Conservation (phyloP, 148 eudicot genomes). For the Nyssa sinensis region DNA sequence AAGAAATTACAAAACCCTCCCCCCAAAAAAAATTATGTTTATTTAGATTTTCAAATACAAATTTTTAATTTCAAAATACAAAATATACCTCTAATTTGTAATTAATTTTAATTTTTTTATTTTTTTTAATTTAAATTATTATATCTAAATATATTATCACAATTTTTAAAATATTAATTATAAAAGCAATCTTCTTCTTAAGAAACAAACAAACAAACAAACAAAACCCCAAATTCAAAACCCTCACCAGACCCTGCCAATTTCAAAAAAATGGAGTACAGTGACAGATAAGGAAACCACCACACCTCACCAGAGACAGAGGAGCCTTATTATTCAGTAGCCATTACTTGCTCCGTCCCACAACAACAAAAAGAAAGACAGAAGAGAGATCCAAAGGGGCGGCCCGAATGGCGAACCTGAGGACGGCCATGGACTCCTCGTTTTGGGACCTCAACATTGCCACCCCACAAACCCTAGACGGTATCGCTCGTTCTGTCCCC, state of each 20-base stretch:
- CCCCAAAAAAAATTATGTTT: too few relatives aligned
- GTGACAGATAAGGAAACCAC: not conserved
- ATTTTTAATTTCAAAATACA: too few relatives aligned
- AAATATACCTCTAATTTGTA: not conserved
- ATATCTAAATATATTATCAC: too few relatives aligned
- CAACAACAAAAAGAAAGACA: not conserved
- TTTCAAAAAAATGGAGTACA: not conserved
- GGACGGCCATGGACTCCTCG: conserved; percentile 75
- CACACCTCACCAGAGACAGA: too few relatives aligned
- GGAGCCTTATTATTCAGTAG: too few relatives aligned
- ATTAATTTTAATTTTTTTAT: too few relatives aligned
- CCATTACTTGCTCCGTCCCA: too few relatives aligned
- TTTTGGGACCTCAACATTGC: conserved; percentile 70
- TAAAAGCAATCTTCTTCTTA: too few relatives aligned
- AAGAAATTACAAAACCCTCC: too few relatives aligned
- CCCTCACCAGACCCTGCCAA: not conserved
- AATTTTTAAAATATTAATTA: too few relatives aligned
- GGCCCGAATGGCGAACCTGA: conserved; percentile 63
- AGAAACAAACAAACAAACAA: not conserved
- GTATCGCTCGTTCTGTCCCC: conserved; percentile 53
- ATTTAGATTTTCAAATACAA: too few relatives aligned
- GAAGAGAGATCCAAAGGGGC: not conserved
- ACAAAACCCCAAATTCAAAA: not conserved
- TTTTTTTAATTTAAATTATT: too few relatives aligned
- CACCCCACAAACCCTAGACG: conserved; percentile 56